These are phyloP conservation scores for Drechslerella stenobrocha DNA, from an alignment of 2,329 filamentous ascomycete species.

Conservation along the genomic window DNA sequence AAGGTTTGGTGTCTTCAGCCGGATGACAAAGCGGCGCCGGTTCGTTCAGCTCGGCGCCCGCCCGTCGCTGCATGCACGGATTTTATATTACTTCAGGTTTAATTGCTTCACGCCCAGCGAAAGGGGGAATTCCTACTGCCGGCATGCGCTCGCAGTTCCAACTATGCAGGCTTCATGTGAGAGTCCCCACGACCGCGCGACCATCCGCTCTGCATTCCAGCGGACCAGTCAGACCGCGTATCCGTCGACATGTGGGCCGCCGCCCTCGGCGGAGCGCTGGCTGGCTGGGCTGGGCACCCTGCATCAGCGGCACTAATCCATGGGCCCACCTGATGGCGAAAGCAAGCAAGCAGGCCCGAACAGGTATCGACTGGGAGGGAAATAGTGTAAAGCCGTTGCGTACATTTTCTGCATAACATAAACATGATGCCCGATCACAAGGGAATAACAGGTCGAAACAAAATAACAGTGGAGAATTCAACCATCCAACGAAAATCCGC, in stretches of 20 bases:
- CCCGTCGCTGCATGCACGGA: too few relatives aligned
- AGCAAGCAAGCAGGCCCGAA: too few relatives aligned
- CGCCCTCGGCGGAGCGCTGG: constrained; percentile 22
- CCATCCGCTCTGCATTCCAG: not conserved
- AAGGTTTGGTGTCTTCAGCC: not conserved
- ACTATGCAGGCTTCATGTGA: too few relatives aligned
- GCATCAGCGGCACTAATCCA: not conserved
- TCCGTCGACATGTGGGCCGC: constrained; percentile 39
- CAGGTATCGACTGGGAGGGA: not conserved
- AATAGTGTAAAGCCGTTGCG: constrained; percentile 1
- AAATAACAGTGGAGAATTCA: constrained; percentile 3
- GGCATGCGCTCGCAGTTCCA: too few relatives aligned
- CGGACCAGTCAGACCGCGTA: constrained; percentile 28
- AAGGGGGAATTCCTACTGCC: too few relatives aligned
- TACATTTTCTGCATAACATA: not conserved
- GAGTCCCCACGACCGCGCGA: too few relatives aligned
- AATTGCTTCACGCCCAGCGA: too few relatives aligned
- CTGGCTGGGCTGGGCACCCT: constrained; percentile 10
- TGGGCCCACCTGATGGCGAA: too few relatives aligned
- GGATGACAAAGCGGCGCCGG: not conserved
- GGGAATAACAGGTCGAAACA: constrained; percentile 2
- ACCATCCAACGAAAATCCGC: not conserved
- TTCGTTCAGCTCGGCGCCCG: too few relatives aligned
- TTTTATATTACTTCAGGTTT: too few relatives aligned
- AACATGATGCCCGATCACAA: constrained; percentile 7